Evolutionary conservation across 768 basidiomycete species (phyloP), one percentile per base, ranked within the genome.

Genomic region (Amanita rimosa): DNA sequence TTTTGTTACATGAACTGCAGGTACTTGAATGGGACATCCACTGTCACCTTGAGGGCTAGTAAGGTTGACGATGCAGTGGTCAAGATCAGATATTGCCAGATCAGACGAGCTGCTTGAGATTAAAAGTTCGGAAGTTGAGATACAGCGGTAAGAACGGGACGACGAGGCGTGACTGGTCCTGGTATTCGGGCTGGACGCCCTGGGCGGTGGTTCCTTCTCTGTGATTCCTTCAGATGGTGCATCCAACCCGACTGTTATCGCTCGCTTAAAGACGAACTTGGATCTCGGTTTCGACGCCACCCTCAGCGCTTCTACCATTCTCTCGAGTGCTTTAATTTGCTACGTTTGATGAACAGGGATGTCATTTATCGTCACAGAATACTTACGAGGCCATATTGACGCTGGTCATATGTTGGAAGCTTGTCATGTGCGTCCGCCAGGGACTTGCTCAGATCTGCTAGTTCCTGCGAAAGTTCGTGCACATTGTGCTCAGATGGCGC

Each of bases 391-490:
- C 84, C 83, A 58, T 73, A 83, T 57, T 80, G 81, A 47, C 81
- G 73, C 58, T 84, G 86, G 61, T 88, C 85, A 58, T 86, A 87
- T 34, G 73, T 67, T 3, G 86, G 82, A 39, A 91, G 64, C 50
- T 73, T 77, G 6, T 73, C 72, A 7, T 75, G 78, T 4, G 81
- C 85, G 58, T 81, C 83, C 5, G 71, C 67, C 14, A 90, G 69
- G 19, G 67, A 68, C 56, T 81, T 89, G 38, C 76, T 69, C 38
- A 87, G 61, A 51, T 74, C 76, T 3, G 79, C 73, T 16, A 83
- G 61, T 36, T 76, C 75, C 7, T 67, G 52, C 3, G 78, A 65
- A 6, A 84, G 53, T 14, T 60, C 64, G 48, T 74, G 69, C 3
- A 80, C 35, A 11, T n/a, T n/a, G n/a, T 52, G 56, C 68, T 26